Evolutionary conservation across 352 stramenopile genomes (phyloP).

Genomic region (Phytopythium boreale): DNA sequence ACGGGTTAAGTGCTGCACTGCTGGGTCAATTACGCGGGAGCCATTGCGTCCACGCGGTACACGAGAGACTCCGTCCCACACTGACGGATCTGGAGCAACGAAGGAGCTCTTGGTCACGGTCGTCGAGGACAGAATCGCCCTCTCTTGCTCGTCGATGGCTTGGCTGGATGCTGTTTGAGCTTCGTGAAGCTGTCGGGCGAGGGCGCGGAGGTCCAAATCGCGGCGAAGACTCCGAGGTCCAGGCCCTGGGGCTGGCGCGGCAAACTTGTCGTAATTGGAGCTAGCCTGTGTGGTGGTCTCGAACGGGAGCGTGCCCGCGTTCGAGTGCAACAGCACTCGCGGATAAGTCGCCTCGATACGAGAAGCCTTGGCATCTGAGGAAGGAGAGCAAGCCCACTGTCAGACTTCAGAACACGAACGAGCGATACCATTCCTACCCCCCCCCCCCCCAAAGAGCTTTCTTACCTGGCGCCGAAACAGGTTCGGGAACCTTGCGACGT

Average conservation of each 20-base stretch:
- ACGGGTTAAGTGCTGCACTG: slow-evolving; percentile 60
- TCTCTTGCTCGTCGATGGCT: slow-evolving; percentile 21
- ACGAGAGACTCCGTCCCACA: slow-evolving; percentile 25
- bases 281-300: slow-evolving; percentile 63
- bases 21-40: slow-evolving; percentile 39
- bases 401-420: neutral
- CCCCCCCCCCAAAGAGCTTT: neutral
- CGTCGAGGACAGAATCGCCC: slow-evolving; percentile 11
- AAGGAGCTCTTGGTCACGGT: slow-evolving; percentile 40
- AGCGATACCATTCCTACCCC: no score
- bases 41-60: slow-evolving; percentile 59
- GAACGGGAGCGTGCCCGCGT: slow-evolving; percentile 23
- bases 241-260: slow-evolving; percentile 19
- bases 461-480: slow-evolving; percentile 27
- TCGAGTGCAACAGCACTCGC: slow-evolving; percentile 44
- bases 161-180: slow-evolving; percentile 28
- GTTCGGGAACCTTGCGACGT: slow-evolving; percentile 45
- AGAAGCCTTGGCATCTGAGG: slow-evolving; percentile 36
- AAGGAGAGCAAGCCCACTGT: neutral
- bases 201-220: slow-evolving; percentile 39
- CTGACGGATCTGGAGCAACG: slow-evolving; percentile 27
- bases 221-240: slow-evolving; percentile 42
- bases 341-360: slow-evolving; percentile 44
- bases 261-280: slow-evolving; percentile 41
- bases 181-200: slow-evolving; percentile 32